Percentiles rank a stretch among this genome's conserved stretches.
phyloP scores from a whole-genome alignment of 148 eudicot species.

The Chenopodium formosanum region DNA sequence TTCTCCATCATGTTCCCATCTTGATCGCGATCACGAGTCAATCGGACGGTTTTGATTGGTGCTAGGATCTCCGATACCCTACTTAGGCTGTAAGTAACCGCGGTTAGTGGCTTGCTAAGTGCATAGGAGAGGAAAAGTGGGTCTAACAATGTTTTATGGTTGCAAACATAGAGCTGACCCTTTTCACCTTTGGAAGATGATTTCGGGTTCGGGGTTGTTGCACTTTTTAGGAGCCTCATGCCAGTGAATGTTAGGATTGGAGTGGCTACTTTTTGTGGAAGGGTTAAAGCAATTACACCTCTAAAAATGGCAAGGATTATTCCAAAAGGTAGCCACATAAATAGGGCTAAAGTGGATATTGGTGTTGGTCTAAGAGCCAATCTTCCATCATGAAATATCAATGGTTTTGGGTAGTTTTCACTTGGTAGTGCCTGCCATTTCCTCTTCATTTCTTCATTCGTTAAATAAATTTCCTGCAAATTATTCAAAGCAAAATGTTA shows the following conservation, averaged over 20 bases:
- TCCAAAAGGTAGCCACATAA: slow-evolving; percentile 71
- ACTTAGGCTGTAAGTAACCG: slow-evolving; percentile 77
- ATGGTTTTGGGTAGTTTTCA: slow-evolving; percentile 56
- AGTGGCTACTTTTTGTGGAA: slow-evolving; percentile 37
- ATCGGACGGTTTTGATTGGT: slow-evolving; percentile 63
- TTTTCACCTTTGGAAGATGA: slow-evolving; percentile 3
- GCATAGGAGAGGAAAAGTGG: slow-evolving; percentile 58
- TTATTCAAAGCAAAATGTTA: neutral
- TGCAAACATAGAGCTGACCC: slow-evolving; percentile 66
- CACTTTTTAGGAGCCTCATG: slow-evolving; percentile 28
- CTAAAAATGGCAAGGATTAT: slow-evolving; percentile 45
- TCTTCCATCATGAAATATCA: slow-evolving; percentile 91
- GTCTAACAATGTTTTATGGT: slow-evolving; percentile 74
- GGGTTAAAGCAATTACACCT: slow-evolving; percentile 31
- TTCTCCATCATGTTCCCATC: slow-evolving; percentile 55
- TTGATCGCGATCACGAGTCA: slow-evolving; percentile 49
- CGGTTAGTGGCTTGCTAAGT: slow-evolving; percentile 51
- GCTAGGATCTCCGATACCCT: slow-evolving; percentile 60
- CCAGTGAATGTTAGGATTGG: slow-evolving; percentile 54
- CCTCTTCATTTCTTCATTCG: slow-evolving; percentile 47
- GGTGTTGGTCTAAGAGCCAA: slow-evolving; percentile 66
- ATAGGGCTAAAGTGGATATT: slow-evolving; percentile 41
- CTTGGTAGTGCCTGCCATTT: slow-evolving; percentile 57
- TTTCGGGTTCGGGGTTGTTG: neutral
- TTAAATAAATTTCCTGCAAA: slow-evolving; percentile 60